Percentiles rank a stretch among this genome's conserved stretches.
These are phyloP conservation scores for Fusarium annulatum DNA, from an alignment of 2,329 filamentous ascomycete species.

Conservation along the genomic window DNA sequence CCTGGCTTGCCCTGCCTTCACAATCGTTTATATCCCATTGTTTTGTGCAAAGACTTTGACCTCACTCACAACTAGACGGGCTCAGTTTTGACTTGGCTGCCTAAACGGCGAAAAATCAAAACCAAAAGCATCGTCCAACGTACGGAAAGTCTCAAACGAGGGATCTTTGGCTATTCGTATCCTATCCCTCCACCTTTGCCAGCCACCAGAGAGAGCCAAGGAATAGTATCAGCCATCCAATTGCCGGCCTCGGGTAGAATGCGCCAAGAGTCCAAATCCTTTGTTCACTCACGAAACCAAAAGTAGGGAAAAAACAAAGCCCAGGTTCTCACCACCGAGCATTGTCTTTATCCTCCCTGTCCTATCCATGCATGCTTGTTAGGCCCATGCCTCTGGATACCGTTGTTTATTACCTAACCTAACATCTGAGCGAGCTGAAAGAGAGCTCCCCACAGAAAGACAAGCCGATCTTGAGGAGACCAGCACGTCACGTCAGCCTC, in stretches of 20 bases:
- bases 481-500: conserved; percentile 31
- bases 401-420: neutral
- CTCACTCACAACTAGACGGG: neutral
- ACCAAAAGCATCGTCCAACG: neutral
- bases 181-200: conserved; percentile 26
- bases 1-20: neutral
- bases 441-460: conserved; percentile 37
- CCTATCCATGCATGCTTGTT: neutral
- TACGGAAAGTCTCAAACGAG: neutral
- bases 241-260: conserved; percentile 36
- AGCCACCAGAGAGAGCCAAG: conserved; percentile 30
- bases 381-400: neutral
- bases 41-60: neutral
- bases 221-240: conserved; percentile 31
- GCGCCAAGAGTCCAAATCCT: conserved; percentile 37
- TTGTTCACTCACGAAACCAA: conserved; percentile 35
- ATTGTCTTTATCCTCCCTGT: conserved; percentile 2
- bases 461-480: conserved; percentile 7
- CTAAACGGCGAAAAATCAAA: conserved; percentile 2
- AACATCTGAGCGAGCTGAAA: conserved; percentile 17
- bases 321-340: conserved; percentile 8
- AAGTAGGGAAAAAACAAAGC: neutral
- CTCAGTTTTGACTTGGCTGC: neutral
- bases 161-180: conserved; percentile 4
- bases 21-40: neutral